Evolutionary conservation across 1,284 basidiomycete genomes (phyloP).

Genomic region (Marasmius sp.): DNA sequence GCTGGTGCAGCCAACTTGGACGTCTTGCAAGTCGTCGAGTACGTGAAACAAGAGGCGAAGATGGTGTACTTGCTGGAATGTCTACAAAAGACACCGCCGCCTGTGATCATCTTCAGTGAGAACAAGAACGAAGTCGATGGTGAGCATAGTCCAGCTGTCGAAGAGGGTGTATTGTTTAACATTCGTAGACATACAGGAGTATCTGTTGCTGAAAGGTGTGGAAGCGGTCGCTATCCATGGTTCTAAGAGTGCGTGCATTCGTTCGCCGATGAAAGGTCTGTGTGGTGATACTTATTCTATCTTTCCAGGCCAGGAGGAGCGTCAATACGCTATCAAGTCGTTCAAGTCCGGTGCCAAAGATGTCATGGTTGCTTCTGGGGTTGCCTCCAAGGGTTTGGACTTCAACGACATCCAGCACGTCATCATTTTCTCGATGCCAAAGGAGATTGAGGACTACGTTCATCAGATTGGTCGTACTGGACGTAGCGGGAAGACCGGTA

Average conservation of each 20-base stretch:
- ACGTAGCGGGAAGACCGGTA: slow-evolving; percentile 95
- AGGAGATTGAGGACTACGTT: slow-evolving; percentile 98
- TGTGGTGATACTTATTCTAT: slow-evolving; percentile 8
- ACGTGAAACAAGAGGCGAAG: slow-evolving; percentile 98
- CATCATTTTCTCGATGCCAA: slow-evolving; percentile 98
- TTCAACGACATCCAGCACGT: slow-evolving; percentile 98
- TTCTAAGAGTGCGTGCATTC: slow-evolving; percentile 74
- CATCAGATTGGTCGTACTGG: slow-evolving; percentile 99
- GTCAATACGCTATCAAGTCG: slow-evolving; percentile 96
- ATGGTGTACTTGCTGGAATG: slow-evolving; percentile 99
- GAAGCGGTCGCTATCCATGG: slow-evolving; percentile 99
- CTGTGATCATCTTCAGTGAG: slow-evolving; percentile 97
- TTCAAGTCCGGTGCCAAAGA: slow-evolving; percentile 98
- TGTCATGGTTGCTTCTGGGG: slow-evolving; percentile 98
- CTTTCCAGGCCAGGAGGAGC: slow-evolving; percentile 88
- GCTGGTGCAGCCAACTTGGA: slow-evolving; percentile 98
- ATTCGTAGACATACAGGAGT: slow-evolving; percentile 93
- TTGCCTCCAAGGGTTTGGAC: slow-evolving; percentile 97
- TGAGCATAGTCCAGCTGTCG: slow-evolving; percentile 30
- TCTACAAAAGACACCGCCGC: slow-evolving; percentile 97
- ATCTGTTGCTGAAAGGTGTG: slow-evolving; percentile 93
- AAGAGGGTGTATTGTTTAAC: neutral
- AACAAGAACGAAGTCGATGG: slow-evolving; percentile 99
- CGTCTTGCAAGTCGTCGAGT: slow-evolving; percentile 96
- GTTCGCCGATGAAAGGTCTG: neutral